These are phyloP conservation scores for Phaeosphaeriaceae sp. DNA, from an alignment of 2,329 filamentous ascomycete genomes.

Conservation along the genomic window DNA sequence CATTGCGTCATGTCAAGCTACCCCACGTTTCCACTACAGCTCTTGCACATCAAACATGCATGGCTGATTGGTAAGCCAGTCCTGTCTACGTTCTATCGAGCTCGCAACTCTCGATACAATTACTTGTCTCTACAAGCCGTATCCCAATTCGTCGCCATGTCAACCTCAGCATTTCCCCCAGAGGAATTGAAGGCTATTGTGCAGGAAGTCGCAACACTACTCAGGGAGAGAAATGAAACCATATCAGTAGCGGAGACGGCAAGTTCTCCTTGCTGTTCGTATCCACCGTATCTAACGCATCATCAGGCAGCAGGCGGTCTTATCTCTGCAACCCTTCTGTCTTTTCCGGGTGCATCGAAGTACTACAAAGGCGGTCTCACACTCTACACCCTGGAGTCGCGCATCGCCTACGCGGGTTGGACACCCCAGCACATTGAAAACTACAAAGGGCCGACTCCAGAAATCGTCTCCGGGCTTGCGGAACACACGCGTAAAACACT, in stretches of 20 bases:
- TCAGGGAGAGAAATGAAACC: slow-evolving; percentile 63
- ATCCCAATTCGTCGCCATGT: slow-evolving; percentile 18
- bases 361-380: slow-evolving; percentile 70
- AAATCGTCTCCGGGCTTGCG: slow-evolving; percentile 64
- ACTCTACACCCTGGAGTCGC: slow-evolving; percentile 65
- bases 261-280: slow-evolving; percentile 11
- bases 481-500: slow-evolving; percentile 63
- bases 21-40: slow-evolving; percentile 12
- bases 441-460: slow-evolving; percentile 67
- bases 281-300: background rate
- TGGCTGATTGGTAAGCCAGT: slow-evolving; percentile 8
- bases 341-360: slow-evolving; percentile 63
- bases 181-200: slow-evolving; percentile 52
- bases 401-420: slow-evolving; percentile 68
- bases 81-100: slow-evolving; percentile 1
- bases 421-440: slow-evolving; percentile 58
- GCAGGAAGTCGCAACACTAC: slow-evolving; percentile 59
- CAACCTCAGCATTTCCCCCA: slow-evolving; percentile 50
- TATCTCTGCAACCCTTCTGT: slow-evolving; percentile 65
- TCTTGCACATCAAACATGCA: background rate
- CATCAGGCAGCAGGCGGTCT: slow-evolving; percentile 67
- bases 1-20: slow-evolving; percentile 25
- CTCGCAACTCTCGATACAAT: slow-evolving; percentile 1
- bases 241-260: slow-evolving; percentile 69
- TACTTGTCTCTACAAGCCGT: background rate